These are phyloP conservation scores for Adansonia madagascariensis DNA, from an alignment of 441 rosid genomes.

Conservation along the genomic window DNA sequence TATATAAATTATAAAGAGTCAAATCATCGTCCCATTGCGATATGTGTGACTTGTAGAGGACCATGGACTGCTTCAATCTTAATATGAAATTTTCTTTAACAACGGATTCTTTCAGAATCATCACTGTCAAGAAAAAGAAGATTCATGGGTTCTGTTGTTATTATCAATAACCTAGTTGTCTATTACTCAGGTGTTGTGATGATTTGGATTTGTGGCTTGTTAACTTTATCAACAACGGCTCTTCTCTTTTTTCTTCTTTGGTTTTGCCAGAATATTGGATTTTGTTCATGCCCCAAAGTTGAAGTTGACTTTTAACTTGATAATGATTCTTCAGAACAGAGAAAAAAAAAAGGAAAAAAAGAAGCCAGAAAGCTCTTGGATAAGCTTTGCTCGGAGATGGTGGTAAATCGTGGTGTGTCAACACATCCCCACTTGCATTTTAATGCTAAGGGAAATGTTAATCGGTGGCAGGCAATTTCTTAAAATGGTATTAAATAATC, in stretches of 20 bases:
- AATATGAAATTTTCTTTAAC: constrained; percentile 6
- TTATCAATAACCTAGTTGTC: background rate
- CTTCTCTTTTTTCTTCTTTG: background rate
- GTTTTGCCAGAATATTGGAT: constrained; percentile 24
- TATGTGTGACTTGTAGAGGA: constrained; percentile 22
- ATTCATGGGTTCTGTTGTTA: background rate
- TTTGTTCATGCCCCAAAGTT: constrained; percentile 21
- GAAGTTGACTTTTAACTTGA: constrained; percentile 31
- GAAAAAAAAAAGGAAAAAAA: background rate
- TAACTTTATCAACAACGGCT: constrained; percentile 13
- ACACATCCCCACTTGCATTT: too few relatives aligned
- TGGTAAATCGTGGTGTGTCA: too few relatives aligned
- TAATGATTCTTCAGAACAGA: constrained; percentile 6
- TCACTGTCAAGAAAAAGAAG: constrained; percentile 21
- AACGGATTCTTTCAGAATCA: constrained; percentile 20
- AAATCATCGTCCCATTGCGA: constrained; percentile 13
- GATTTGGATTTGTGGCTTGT: constrained; percentile 5
- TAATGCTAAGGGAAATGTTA: too few relatives aligned
- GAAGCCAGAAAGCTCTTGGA: constrained; percentile 21
- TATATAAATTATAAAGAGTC: constrained; percentile 15
- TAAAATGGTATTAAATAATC: constrained; percentile 15
- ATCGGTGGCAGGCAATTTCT: too few relatives aligned
- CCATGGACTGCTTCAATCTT: constrained; percentile 27
- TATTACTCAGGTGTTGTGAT: constrained; percentile 19
- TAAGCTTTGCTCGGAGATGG: constrained; percentile 20